These are phyloP conservation scores for Phragmites australis DNA, from an alignment of 176 grass and related monocot species.

Conservation along the genomic window DNA sequence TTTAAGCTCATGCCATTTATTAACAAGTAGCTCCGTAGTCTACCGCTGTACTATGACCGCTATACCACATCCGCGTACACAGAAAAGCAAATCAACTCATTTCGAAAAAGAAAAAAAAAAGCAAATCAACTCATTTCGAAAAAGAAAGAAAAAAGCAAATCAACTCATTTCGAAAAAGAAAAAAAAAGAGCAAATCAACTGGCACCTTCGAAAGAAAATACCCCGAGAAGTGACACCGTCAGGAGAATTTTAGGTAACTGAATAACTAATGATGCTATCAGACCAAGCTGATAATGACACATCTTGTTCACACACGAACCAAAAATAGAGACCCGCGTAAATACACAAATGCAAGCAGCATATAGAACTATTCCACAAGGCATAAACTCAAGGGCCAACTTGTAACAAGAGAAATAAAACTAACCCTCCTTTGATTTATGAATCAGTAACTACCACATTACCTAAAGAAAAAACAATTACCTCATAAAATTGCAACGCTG, in stretches of 20 bases:
- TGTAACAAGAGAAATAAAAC: background rate
- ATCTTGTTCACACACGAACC: background rate
- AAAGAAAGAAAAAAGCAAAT: too few species aligned
- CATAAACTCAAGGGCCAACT: background rate
- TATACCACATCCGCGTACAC: background rate
- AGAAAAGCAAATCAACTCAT: too few species aligned
- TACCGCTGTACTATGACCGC: too few species aligned
- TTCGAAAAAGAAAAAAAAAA: too few species aligned
- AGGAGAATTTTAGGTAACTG: background rate
- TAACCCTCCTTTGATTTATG: background rate
- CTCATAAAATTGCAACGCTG: slow-evolving; percentile 7
- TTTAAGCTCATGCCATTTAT: too few species aligned
- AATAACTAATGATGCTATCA: background rate
- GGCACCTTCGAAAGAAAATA: background rate
- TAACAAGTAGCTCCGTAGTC: too few species aligned
- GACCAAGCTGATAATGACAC: background rate
- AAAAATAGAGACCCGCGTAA: background rate
- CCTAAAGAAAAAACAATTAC: background rate
- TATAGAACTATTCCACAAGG: background rate
- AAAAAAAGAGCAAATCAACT: background rate
- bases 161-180: too few species aligned
- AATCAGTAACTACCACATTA: slow-evolving; percentile 12
- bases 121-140: too few species aligned
- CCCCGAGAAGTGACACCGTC: background rate
- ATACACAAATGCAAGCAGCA: background rate